Evolutionary conservation across 2,329 filamentous ascomycete species (phyloP), one percentile per base, ranked within the genome.

Genomic region (Incumbomyces delicatus): DNA sequence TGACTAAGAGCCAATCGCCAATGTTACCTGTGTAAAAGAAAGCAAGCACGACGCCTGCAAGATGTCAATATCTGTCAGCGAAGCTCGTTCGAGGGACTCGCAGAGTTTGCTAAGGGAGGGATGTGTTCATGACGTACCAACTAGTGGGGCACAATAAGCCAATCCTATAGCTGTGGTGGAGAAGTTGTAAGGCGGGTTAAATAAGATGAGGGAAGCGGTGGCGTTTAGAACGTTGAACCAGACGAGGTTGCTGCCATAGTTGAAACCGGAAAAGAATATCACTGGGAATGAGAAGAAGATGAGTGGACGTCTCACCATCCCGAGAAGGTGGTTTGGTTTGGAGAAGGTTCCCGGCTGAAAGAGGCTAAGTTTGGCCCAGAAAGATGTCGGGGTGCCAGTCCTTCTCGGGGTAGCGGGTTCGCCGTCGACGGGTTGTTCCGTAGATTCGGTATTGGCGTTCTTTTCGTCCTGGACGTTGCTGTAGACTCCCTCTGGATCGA

Each of bases 201-300:
- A 48, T 6, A 69, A 60, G 45, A 68, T 66, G 2, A 66, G 53
- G 1, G 63, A 67, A 2, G 65, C 55, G 2, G 66, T 69, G 7
- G 58, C 65, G 50, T 69, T 68, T 44, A 69, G 62, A 11, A 69
- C 64, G 50, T 67, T 67, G 59, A 67, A 68, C 65, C 65, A 68
- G 43, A 64, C 56, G 6, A 68, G 58, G 41, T 63, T 62, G 30
- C 55, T 56, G 22, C 66, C 66, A 53, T 68, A 68, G 22, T 53
- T 58, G 55, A 68, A 67, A 13, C 66, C 65, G 8, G 62, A 57
- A 50, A 62, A 68, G 52, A 60, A 57, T 34, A 67, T 63, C 33
- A 65, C 61, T 1, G 65, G 62, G 41, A 64, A 67, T 3, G 52
- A 53, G 16, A 44, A 20, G 44, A 53, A 52, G 20, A 50, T 50